Base-by-base conservation (phyloP, 805 yeast species). In the Cyberlindnera veronae region DNA sequence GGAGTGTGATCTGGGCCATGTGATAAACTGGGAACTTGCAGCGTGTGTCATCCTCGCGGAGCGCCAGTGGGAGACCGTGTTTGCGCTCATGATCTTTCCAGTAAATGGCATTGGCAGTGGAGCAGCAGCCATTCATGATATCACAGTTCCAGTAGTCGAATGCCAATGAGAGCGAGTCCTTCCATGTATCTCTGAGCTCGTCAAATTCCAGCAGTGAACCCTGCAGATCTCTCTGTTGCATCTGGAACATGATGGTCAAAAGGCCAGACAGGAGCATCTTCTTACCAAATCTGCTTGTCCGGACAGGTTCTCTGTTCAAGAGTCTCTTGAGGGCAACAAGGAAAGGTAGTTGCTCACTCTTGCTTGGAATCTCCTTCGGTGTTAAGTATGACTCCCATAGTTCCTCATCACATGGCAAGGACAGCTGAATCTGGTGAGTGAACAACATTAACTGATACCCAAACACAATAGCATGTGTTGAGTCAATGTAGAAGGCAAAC, bases 401-500 rank as follows among this genome's bases (percentile, higher is more conserved):
- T 18, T 63, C 69, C 50, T 81, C 87, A 38, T 76, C 75, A 49
- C 84, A 81, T 1, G 86, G 87, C 63, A 80, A 58, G 4, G 76
- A 67, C 49, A 80, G 55, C 45, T 80, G 79, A 32, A 80, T 67
- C 51, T 81, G 86, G 53, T 79, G 83, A 8, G 78, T 69, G 19
- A 76, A 72, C 33, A 79, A 59, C 24, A 72, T 57, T 51, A 76
- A 66, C 42, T 82, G 76, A 61, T 87, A 95, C 6, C 95, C 84
- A 59, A 83, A 86, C 35, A 84, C 73, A 13, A 83, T 76, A 28
- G 88, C 84, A 64, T 88, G 95, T 3, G 81, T 72, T 2, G 84
- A 79, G 61, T 87, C 96, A 53, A 84, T 68, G 56, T 82, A 83
- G 57, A 87, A 88, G 12, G 95, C 88, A 78, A 84, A 77, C 43